These are phyloP conservation scores for Pleurotus tuoliensis DNA, from an alignment of 768 basidiomycete genomes.

Conservation along the genomic window DNA sequence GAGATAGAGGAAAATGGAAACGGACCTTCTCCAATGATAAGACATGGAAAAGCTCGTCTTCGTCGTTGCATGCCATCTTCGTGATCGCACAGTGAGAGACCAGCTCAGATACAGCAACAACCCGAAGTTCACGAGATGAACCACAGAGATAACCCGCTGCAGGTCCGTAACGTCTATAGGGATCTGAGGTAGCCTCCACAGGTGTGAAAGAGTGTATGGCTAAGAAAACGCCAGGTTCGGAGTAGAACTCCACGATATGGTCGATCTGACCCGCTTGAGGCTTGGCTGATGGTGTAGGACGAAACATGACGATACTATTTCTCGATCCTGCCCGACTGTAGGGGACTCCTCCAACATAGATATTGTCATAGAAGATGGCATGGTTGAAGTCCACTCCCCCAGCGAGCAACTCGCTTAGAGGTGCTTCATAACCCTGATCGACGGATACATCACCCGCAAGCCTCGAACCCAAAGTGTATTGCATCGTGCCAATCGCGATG, in stretches of 20 bases:
- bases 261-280: neutral
- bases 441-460: neutral
- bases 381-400: neutral
- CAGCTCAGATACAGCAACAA: constrained; percentile 8
- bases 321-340: constrained; percentile 8
- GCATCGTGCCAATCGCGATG: neutral
- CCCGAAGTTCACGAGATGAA: neutral
- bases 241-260: constrained; percentile 6
- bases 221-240: constrained; percentile 1
- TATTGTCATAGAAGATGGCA: neutral
- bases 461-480: neutral
- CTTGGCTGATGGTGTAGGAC: neutral
- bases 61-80: neutral
- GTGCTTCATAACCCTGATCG: neutral
- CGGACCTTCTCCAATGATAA: neutral
- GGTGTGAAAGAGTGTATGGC: neutral
- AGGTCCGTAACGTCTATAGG: constrained; percentile 11
- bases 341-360: constrained; percentile 5
- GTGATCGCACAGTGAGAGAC: constrained; percentile 9
- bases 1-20: too few relatives aligned
- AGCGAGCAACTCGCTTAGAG: neutral
- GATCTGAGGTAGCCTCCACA: neutral
- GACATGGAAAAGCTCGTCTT: neutral
- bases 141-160: constrained; percentile 11
- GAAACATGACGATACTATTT: constrained; percentile 11